phyloP scores from a whole-genome alignment of 129 eudicot species.

The Saussurea involucrata region DNA sequence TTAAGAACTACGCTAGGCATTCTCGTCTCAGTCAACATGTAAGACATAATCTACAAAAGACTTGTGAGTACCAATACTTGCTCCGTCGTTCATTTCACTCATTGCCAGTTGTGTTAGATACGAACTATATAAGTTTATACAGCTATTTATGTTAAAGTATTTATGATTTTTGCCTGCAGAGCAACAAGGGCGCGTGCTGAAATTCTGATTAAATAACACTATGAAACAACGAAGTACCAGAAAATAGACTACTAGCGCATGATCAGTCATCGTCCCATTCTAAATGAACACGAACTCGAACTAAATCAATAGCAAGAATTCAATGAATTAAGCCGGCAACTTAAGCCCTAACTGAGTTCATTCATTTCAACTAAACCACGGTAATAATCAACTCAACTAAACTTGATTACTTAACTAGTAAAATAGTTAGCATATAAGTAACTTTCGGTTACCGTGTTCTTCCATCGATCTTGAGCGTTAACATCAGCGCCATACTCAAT shows the following conservation, averaged over 20 bases:
- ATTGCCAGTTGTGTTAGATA: not conserved
- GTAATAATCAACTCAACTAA: not conserved
- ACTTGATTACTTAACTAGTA: not conserved
- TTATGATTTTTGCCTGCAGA: not conserved
- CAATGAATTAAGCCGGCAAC: not conserved
- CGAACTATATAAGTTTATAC: not conserved
- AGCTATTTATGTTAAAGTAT: not conserved
- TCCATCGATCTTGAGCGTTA: constrained; percentile 96
- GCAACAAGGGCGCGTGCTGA: not conserved
- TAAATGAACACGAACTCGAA: not conserved
- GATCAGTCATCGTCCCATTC: not conserved
- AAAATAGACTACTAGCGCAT: not conserved
- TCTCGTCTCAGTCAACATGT: not conserved
- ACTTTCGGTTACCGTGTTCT: constrained; percentile 54
- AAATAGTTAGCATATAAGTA: not conserved
- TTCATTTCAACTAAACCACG: not conserved
- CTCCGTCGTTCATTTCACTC: not conserved
- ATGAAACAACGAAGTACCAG: not conserved
- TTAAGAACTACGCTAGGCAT: not conserved
- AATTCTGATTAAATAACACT: not conserved
- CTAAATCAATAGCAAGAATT: not conserved
- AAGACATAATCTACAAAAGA: not conserved
- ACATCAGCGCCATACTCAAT: constrained; percentile 79
- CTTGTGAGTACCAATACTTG: not conserved
- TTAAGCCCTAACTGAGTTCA: constrained; percentile 16